Percentiles rank a stretch among this genome's conserved stretches.
Evolutionary conservation across 2,329 filamentous ascomycete species (phyloP).

Genomic region (Thielaviopsis euricoi): DNA sequence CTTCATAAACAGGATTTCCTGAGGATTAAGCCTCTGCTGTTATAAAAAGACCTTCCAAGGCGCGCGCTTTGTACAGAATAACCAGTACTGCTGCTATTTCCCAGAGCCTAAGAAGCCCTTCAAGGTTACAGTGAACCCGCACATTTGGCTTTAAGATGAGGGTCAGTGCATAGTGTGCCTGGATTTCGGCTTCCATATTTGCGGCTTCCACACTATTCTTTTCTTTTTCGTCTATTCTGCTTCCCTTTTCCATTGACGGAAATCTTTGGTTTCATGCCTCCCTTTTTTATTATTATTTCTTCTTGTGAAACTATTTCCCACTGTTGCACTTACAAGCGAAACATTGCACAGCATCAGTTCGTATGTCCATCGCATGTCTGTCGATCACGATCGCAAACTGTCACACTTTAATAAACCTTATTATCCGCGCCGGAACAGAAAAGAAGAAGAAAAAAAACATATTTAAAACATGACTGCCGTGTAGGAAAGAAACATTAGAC

Average conservation of each 20-base stretch:
- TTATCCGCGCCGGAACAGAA: neutral
- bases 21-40: too few relatives aligned
- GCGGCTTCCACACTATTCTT: neutral
- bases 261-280: too few relatives aligned
- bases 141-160: neutral
- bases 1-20: too few relatives aligned
- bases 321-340: neutral
- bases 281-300: neutral
- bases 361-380: neutral
- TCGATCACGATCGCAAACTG: neutral
- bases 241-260: too few relatives aligned
- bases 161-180: neutral
- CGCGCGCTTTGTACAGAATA: too few relatives aligned
- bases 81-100: too few relatives aligned
- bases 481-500: neutral
- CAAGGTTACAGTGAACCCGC: too few relatives aligned
- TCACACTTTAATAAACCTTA: neutral
- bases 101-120: too few relatives aligned
- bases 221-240: neutral
- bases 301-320: neutral
- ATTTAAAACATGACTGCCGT: neutral
- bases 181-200: too few relatives aligned
- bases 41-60: too few relatives aligned
- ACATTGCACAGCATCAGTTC: neutral
- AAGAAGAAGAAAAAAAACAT: neutral